Percentiles rank a stretch among this genome's conserved stretches.
phyloP scores from a whole-genome alignment of 192 early-diverging fungal genomes.

The Lunasporangiospora selenospora region DNA sequence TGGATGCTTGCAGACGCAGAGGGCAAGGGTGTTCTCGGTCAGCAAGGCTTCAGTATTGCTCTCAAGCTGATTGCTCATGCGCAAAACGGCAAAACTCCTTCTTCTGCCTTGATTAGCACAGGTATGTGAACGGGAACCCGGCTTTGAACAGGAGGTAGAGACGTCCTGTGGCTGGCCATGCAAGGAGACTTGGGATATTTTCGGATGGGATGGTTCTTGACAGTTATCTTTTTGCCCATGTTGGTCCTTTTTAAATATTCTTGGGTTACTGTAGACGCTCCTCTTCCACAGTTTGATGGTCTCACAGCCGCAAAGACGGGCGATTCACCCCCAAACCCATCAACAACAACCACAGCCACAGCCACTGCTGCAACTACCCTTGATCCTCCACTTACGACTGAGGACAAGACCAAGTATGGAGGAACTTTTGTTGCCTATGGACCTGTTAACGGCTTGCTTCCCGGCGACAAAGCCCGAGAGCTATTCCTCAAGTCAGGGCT shows the following conservation, averaged over 20 bases:
- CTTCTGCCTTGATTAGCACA: constrained; percentile 54
- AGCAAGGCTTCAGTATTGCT: constrained; percentile 77
- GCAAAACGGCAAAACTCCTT: constrained; percentile 73
- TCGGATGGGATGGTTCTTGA: too few relatives aligned
- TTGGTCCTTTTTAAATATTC: too few relatives aligned
- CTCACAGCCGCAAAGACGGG: constrained; percentile 34
- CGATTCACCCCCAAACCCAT: constrained; percentile 5
- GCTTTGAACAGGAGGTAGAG: too few relatives aligned
- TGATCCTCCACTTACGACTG: constrained; percentile 30
- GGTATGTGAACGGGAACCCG: too few relatives aligned
- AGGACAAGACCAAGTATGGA: constrained; percentile 45
- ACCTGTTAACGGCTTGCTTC: constrained; percentile 48
- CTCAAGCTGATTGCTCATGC: constrained; percentile 90
- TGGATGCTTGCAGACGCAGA: constrained; percentile 88
- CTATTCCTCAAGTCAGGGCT: constrained; percentile 87
- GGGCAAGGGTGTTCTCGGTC: constrained; percentile 76
- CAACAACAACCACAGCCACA: not conserved
- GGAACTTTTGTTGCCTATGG: constrained; percentile 36
- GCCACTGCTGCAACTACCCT: constrained; percentile 19
- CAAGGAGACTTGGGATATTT: too few relatives aligned
- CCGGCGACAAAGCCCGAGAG: constrained; percentile 73
- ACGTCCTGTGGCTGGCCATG: too few relatives aligned
- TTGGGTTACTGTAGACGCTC: constrained; percentile 41
- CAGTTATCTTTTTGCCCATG: too few relatives aligned
- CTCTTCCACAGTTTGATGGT: constrained; percentile 68